Percentiles rank a stretch among this genome's conserved stretches.
These are phyloP conservation scores for Sisymbrium altissimum DNA, from an alignment of 345 rosid genomes.

Conservation along the genomic window DNA sequence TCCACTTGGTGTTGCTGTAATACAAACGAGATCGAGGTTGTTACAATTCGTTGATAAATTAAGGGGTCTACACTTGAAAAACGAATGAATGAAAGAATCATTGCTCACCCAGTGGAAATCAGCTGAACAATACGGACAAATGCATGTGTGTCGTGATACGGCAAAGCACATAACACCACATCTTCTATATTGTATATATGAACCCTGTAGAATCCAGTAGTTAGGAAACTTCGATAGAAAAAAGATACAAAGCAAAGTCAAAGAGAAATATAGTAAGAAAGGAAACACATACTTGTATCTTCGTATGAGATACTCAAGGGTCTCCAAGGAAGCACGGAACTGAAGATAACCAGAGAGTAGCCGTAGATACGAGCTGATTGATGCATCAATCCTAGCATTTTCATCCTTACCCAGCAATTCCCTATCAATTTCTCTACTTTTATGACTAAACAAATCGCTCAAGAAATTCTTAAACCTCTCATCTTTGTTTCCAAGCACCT, in stretches of 20 bases:
- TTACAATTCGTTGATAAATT: not conserved
- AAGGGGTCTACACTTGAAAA: not conserved
- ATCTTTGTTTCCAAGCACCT: conserved; percentile 55
- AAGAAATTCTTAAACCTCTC: conserved; percentile 65
- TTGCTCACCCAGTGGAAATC: conserved; percentile 62
- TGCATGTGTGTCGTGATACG: conserved; percentile 82
- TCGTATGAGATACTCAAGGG: conserved; percentile 90
- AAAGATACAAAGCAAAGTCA: not conserved
- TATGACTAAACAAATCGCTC: conserved; percentile 66
- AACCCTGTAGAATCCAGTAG: conserved; percentile 51
- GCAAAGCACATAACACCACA: conserved; percentile 71
- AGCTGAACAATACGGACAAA: conserved; percentile 84
- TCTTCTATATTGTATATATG: conserved; percentile 75
- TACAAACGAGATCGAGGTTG: conserved; percentile 15
- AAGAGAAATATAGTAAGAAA: not conserved
- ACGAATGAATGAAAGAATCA: not conserved
- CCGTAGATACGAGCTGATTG: conserved; percentile 57
- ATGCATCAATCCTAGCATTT: conserved; percentile 52
- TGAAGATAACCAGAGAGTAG: conserved; percentile 72
- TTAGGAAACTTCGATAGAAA: not conserved
- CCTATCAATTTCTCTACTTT: conserved; percentile 76
- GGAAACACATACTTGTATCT: conserved; percentile 66
- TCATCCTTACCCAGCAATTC: conserved; percentile 63
- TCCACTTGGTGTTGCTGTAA: conserved; percentile 84
- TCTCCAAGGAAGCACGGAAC: conserved; percentile 53